A percentile compares a stretch with the other conserved stretches of the same genome.
These are phyloP conservation scores for Ajuga chamaepitys DNA, from an alignment of 257 asterid genomes.

Conservation along the genomic window DNA sequence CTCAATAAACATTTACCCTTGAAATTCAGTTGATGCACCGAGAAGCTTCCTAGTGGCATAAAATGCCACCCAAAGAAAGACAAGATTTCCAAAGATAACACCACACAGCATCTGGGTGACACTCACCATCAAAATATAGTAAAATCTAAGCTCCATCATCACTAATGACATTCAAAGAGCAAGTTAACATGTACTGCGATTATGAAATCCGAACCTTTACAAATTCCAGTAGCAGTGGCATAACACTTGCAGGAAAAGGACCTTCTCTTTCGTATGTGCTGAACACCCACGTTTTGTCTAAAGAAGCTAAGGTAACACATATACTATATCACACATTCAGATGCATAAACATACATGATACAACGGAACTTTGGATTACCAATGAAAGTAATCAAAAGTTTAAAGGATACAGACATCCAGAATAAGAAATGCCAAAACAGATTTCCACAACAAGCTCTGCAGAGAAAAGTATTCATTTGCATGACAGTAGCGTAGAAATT, in stretches of 20 bases:
- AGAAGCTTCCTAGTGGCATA: conserved; percentile 41
- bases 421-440: conserved; percentile 29
- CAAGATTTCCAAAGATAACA: conserved; percentile 46
- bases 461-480: neutral
- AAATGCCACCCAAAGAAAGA: conserved; percentile 32
- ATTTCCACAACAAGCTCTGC: conserved; percentile 71
- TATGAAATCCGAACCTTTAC: conserved; percentile 41
- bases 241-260: conserved; percentile 23
- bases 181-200: neutral
- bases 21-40: conserved; percentile 25
- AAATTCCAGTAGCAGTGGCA: conserved; percentile 28
- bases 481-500: neutral
- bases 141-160: neutral
- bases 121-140: conserved; percentile 10
- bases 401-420: conserved; percentile 79
- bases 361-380: neutral
- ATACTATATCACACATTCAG: conserved; percentile 4
- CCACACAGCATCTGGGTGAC: conserved; percentile 44
- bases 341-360: neutral
- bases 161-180: neutral
- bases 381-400: neutral
- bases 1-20: conserved; percentile 35
- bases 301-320: conserved; percentile 37
- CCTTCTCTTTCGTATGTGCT: conserved; percentile 31
- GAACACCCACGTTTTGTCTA: conserved; percentile 53